Evolutionary conservation across 345 rosid species (phyloP).

Genomic region (Hypericum androsaemum): DNA sequence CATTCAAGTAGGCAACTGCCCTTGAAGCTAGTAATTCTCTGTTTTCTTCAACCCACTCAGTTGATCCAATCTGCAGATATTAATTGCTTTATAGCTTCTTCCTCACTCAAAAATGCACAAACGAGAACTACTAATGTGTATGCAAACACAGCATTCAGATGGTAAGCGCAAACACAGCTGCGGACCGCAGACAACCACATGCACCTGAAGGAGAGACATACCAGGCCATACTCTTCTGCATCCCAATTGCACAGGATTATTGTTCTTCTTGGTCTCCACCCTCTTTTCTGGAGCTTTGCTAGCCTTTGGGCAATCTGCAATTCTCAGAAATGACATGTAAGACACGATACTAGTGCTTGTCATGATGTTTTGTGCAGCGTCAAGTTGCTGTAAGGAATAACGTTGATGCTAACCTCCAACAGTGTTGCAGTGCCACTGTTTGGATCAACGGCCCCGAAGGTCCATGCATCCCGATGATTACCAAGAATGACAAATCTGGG

Average conservation of each 20-base stretch:
- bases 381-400: background rate
- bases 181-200: too few relatives aligned
- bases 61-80: conserved; percentile 60
- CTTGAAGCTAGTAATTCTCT: conserved; percentile 57
- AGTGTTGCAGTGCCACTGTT: conserved; percentile 79
- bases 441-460: conserved; percentile 85
- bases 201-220: conserved; percentile 20
- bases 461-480: conserved; percentile 93
- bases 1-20: conserved; percentile 74
- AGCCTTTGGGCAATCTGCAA: conserved; percentile 58
- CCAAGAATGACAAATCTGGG: conserved; percentile 63
- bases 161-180: too few relatives aligned
- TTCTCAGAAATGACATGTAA: conserved; percentile 6
- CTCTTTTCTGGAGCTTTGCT: conserved; percentile 42
- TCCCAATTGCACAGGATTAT: conserved; percentile 79
- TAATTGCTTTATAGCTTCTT: conserved; percentile 6
- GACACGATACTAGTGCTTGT: background rate
- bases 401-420: conserved; percentile 42
- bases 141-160: background rate
- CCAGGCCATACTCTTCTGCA: conserved; percentile 86
- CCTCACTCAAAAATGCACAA: background rate
- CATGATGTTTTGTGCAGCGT: background rate
- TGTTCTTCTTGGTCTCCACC: conserved; percentile 77
- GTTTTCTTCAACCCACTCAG: conserved; percentile 92
- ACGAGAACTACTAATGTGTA: background rate